Percentiles rank a stretch among this genome's conserved stretches.
Conservation (phyloP, 345 rosid species). For the Brassica rapa region DNA sequence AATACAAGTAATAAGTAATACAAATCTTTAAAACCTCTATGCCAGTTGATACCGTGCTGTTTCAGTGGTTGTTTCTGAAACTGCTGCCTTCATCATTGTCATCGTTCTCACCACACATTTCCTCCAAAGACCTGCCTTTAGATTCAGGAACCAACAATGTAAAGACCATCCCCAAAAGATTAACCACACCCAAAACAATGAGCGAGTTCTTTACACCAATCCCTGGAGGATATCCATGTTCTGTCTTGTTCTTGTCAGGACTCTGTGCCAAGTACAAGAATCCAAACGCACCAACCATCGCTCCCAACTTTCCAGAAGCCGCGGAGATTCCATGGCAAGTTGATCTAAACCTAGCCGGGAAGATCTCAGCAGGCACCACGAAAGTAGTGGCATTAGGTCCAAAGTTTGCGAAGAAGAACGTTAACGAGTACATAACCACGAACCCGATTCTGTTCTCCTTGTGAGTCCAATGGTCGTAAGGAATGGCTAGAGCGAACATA, state of each 20-base stretch:
- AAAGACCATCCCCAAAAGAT: constrained; percentile 61
- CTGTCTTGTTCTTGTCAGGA: constrained; percentile 67
- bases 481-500: constrained; percentile 85
- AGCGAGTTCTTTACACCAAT: constrained; percentile 82
- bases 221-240: constrained; percentile 86
- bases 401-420: constrained; percentile 88
- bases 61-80: constrained; percentile 20
- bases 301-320: constrained; percentile 79
- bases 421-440: constrained; percentile 64
- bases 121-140: constrained; percentile 79
- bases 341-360: constrained; percentile 84
- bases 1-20: not conserved
- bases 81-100: constrained; percentile 28
- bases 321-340: constrained; percentile 95
- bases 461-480: constrained; percentile 81
- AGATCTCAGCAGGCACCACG: constrained; percentile 86
- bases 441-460: constrained; percentile 73
- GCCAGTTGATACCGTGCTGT: constrained; percentile 36
- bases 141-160: constrained; percentile 92
- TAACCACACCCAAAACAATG: constrained; percentile 59
- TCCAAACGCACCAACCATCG: constrained; percentile 89
- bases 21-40: constrained; percentile 23
- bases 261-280: constrained; percentile 80
- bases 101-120: constrained; percentile 77
- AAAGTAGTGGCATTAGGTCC: constrained; percentile 92